Base-by-base conservation (phyloP, 2,329 filamentous ascomycete species). In the Monilinia laxa region DNA sequence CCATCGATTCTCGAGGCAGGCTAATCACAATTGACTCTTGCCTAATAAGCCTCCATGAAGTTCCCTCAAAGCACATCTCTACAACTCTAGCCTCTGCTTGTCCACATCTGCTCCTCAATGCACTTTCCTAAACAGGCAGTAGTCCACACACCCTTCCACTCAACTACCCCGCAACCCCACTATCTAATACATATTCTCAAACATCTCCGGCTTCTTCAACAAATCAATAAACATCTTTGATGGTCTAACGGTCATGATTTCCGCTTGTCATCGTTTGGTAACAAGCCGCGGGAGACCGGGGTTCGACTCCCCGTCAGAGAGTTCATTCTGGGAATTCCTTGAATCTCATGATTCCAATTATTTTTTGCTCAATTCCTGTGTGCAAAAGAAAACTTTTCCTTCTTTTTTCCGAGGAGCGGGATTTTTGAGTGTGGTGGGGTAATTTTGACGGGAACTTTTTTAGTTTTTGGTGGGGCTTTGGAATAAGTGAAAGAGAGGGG, bases 241-340 rank as follows among this genome's bases (percentile, higher is more conserved):
- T 76, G 74, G 74, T 76, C 74, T 76, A 76, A 74, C 72, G 74
- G 74, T 76, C 69, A 76, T 76, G 74, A 75, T 75, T 75, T 75
- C 74, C 74, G 74, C 74, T 75, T 75, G 74, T 75, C 74, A 75
- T 52, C 40, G 16, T 35, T 1, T 2, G 5, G 2, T 20, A n/a
- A 14, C 63, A 65, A 53, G 9, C 35, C 71, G 71, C 71, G 70
- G 70, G 69, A 73, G 71, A 71, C 66, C 71, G 68, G 71, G 71
- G 71, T 73, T 72, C 71, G 70, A 73, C 68, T 72, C 71, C 71
- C 71, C 69, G 71, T 65, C 63, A 65, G 63, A 65, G 63, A 65
- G 54, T 65, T 63, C 47, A 6, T 4, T 11, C 1, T 10, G 4
- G 18, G 20, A 38, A 51, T 60, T 38, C 45, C 28, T 20, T 23